Evolutionary conservation across 2,329 filamentous ascomycete genomes (phyloP), one percentile per base, ranked within the genome.

Genomic region (Colletotrichum acutatum): DNA sequence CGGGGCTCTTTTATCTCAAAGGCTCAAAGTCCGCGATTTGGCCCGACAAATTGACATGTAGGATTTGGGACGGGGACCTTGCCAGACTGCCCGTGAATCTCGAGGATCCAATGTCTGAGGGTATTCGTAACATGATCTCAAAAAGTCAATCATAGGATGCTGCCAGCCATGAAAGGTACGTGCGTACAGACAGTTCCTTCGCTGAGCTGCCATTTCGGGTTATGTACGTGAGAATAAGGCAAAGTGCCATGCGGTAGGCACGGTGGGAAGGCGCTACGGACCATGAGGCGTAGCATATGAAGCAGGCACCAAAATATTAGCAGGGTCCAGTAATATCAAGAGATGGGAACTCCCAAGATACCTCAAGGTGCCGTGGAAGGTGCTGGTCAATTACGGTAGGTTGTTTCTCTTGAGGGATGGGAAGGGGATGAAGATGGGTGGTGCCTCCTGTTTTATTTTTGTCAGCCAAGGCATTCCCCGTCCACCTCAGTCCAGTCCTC

Each of bases 371-470:
- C 32, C 32, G 26, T 32, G n/a, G 53, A 69, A 60, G 59, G 53
- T 72, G 53, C 70, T 64, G 26, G 52, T 42, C 34, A 34, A 12
- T 34, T 34, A 34, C 12, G 32, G 12, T 34, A 34, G 22, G 24
- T 66, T 58, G 5, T 32, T 49, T 34, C 26, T 37, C 52, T 30
- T 22, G 53, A 28, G 28, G 22, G 53, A 28, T 22, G 34, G 46
- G 53, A 28, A 56, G 34, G 46, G 37, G 32, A 42, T 59, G 53
- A 34, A 12, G 32, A 60, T 65, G 54, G 66, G 66, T 52, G 53
- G 69, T 68, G 53, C 59, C 53, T 52, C 34, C 56, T 37, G 66
- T 64, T 63, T 65, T 72, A 70, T 70, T 70, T 72, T 72, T 70
- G 66, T 60, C 56, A 61, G 66, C 60, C 34, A 46, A 72, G 66